A percentile compares a stretch with the other conserved stretches of the same genome.
Conservation (phyloP, 257 asterid genomes). For the Scutellaria barbata region DNA sequence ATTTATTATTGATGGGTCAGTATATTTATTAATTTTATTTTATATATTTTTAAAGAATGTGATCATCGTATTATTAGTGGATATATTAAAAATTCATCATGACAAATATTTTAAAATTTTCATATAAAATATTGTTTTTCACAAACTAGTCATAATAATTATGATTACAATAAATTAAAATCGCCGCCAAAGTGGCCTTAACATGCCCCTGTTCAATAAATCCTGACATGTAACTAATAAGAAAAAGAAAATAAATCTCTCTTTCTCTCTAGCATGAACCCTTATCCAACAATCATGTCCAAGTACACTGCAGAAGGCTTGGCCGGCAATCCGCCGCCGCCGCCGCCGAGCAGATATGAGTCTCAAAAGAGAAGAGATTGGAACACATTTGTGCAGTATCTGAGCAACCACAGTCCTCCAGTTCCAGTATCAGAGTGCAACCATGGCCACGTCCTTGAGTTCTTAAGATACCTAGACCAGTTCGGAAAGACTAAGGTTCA, state of each 20-base stretch:
- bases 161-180: slow-evolving; percentile 42
- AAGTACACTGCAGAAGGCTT: slow-evolving; percentile 32
- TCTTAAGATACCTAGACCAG: slow-evolving; percentile 55
- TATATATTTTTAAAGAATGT: no score
- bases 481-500: slow-evolving; percentile 62
- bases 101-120: no score
- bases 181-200: slow-evolving; percentile 46
- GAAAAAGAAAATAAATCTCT: not conserved
- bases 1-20: no score
- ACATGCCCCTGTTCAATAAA: slow-evolving; percentile 46
- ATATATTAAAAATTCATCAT: no score
- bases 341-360: slow-evolving; percentile 54
- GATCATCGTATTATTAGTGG: no score
- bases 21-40: no score
- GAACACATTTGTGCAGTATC: slow-evolving; percentile 56
- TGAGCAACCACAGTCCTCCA: slow-evolving; percentile 50
- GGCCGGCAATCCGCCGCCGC: slow-evolving; percentile 9
- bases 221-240: slow-evolving; percentile 30
- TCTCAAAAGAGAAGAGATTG: slow-evolving; percentile 54
- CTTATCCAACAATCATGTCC: slow-evolving; percentile 37
- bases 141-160: slow-evolving; percentile 8
- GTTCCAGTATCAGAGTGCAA: slow-evolving; percentile 38
- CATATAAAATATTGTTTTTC: no score
- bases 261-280: slow-evolving; percentile 36
- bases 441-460: slow-evolving; percentile 46